phyloP scores from a whole-genome alignment of 768 basidiomycete genomes.

The Imleria badia region DNA sequence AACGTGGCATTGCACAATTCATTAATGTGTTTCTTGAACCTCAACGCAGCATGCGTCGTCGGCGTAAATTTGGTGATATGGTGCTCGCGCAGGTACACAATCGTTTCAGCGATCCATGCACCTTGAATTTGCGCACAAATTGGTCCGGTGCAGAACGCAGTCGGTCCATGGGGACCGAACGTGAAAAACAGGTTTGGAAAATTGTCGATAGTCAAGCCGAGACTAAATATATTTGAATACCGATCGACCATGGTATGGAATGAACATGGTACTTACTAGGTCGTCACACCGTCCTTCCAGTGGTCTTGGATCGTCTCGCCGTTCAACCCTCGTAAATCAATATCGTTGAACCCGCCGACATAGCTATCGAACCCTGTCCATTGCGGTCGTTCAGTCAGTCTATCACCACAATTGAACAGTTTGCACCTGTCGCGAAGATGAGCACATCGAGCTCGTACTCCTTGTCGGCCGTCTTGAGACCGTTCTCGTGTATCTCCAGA shows the following conservation, averaged over 20 bases:
- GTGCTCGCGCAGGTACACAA: conserved; percentile 8
- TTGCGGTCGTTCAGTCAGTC: neutral
- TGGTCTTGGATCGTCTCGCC: conserved; percentile 15
- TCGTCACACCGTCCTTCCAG: conserved; percentile 12
- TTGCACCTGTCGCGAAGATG: conserved; percentile 16
- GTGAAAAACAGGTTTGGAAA: conserved; percentile 14
- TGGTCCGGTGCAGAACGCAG: conserved; percentile 9
- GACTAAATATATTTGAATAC: neutral
- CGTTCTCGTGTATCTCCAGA: conserved; percentile 6
- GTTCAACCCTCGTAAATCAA: conserved; percentile 12
- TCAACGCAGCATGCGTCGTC: neutral
- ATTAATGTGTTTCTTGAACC: conserved; percentile 13
- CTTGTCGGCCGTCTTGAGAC: conserved; percentile 5
- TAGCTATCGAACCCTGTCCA: conserved; percentile 13
- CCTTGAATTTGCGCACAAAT: conserved; percentile 6
- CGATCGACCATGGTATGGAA: neutral
- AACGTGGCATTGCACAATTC: neutral
- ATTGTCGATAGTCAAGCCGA: conserved; percentile 14
- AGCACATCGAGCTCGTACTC: conserved; percentile 15
- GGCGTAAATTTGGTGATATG: conserved; percentile 15
- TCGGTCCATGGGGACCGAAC: conserved; percentile 14
- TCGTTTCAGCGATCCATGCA: conserved; percentile 10
- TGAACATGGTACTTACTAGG: conserved; percentile 8
- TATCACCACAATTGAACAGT: neutral
- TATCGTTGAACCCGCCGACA: conserved; percentile 2